Evolutionary conservation across 179 eudicot genomes (phyloP).

Genomic region (Heliamphora pulchella): DNA sequence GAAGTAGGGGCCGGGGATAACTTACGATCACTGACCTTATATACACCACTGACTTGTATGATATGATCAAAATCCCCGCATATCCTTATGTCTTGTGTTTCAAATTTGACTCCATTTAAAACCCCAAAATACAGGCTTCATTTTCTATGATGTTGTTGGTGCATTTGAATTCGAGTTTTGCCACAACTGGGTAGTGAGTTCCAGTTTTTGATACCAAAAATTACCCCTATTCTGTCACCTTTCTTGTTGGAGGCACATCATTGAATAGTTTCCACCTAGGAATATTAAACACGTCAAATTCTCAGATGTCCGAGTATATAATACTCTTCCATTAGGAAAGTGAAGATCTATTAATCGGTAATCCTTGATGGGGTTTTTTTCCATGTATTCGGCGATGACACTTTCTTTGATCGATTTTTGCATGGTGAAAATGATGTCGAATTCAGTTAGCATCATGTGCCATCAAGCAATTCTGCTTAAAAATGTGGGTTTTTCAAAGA

Average conservation of each 20-base stretch:
- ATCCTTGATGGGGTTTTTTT: no score
- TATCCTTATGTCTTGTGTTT: not conserved
- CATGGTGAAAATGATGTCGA: not conserved
- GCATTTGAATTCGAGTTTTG: not conserved
- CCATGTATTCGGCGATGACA: no score
- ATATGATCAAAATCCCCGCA: not conserved
- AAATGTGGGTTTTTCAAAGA: not conserved
- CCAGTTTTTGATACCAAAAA: not conserved
- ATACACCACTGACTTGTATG: not conserved
- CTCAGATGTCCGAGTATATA: not conserved
- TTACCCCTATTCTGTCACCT: not conserved
- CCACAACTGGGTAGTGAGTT: not conserved
- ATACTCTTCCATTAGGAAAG: not conserved
- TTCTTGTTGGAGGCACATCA: not conserved
- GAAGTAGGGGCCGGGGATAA: not conserved
- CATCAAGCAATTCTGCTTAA: not conserved
- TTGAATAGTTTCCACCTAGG: not conserved
- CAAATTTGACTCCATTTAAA: not conserved
- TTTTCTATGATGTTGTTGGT: not conserved
- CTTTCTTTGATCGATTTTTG: not conserved
- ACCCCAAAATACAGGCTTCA: not conserved
- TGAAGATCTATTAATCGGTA: not conserved
- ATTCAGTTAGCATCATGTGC: not conserved
- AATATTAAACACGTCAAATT: not conserved
- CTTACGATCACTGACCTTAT: not conserved